Evolutionary conservation across 2,329 filamentous ascomycete species (phyloP).

Genomic region (Fusarium euwallaceae): DNA sequence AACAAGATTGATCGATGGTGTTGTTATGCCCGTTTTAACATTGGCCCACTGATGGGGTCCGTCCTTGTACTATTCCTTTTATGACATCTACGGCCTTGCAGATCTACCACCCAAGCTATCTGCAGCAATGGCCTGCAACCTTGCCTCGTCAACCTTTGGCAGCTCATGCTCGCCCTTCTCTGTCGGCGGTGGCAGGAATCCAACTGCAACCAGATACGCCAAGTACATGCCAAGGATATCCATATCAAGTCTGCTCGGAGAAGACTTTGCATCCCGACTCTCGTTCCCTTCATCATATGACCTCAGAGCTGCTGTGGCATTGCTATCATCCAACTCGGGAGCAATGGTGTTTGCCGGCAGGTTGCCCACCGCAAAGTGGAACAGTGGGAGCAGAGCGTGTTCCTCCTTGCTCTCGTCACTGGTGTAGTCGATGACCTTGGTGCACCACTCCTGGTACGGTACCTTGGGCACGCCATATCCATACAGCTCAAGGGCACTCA

Average conservation of each 20-base stretch:
- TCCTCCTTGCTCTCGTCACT: slow-evolving; percentile 22
- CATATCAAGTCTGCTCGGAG: slow-evolving; percentile 17
- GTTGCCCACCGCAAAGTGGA: slow-evolving; percentile 26
- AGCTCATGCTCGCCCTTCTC: slow-evolving; percentile 62
- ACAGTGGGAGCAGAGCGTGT: slow-evolving; percentile 29
- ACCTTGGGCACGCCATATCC: slow-evolving; percentile 74
- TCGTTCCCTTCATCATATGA: slow-evolving; percentile 8
- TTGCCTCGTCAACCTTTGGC: slow-evolving; percentile 65
- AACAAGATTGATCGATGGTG: background rate
- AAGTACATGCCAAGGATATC: slow-evolving; percentile 22
- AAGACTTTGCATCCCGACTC: slow-evolving; percentile 1
- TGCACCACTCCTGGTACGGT: slow-evolving; percentile 68
- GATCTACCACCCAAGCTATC: slow-evolving; percentile 12
- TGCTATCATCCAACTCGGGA: slow-evolving; percentile 29
- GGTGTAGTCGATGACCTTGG: slow-evolving; percentile 50
- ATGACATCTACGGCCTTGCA: slow-evolving; percentile 8
- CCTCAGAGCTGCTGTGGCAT: slow-evolving; percentile 10
- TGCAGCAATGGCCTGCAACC: slow-evolving; percentile 43
- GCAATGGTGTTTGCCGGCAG: slow-evolving; percentile 28
- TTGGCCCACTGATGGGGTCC: background rate
- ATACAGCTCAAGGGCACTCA: slow-evolving; percentile 77
- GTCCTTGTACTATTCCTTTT: background rate
- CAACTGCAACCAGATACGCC: slow-evolving; percentile 30
- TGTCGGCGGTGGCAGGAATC: slow-evolving; percentile 40
- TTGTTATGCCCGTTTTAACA: background rate